Conservation (phyloP, 2,329 filamentous ascomycete genomes). For the Diaporthe vexans region DNA sequence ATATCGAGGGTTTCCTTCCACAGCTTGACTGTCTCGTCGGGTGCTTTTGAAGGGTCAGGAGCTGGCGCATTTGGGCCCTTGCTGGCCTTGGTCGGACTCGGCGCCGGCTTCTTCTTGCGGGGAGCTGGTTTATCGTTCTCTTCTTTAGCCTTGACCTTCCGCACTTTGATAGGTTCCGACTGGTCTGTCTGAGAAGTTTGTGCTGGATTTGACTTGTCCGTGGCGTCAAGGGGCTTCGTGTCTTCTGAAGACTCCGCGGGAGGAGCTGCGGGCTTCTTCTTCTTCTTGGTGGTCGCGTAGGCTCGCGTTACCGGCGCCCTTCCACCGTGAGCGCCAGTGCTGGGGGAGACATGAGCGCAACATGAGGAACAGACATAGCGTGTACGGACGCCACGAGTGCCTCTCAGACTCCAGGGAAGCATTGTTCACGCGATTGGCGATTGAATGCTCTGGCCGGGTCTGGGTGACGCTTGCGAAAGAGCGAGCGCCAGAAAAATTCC, state of each 20-base stretch:
- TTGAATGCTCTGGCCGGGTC: not conserved
- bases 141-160: not conserved
- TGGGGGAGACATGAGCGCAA: conserved; percentile 24
- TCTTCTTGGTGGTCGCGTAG: conserved; percentile 29
- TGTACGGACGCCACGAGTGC: conserved; percentile 38
- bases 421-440: conserved; percentile 36
- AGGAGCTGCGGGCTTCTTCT: conserved; percentile 17
- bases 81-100: not conserved
- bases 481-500: not conserved
- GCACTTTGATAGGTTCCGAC: not conserved
- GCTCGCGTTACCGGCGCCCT: not conserved
- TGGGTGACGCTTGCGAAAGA: conserved; percentile 15
- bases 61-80: not conserved
- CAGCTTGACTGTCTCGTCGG: conserved; percentile 37
- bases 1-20: conserved; percentile 48
- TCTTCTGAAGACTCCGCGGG: not conserved
- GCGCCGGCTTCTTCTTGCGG: not conserved
- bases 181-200: not conserved
- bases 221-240: not conserved
- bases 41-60: no score
- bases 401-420: conserved; percentile 36
- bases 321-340: conserved; percentile 15
- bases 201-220: not conserved
- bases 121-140: not conserved
- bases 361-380: conserved; percentile 20